Base-by-base conservation (phyloP, 2,329 filamentous ascomycete species). In the Thelonectria discophora region DNA sequence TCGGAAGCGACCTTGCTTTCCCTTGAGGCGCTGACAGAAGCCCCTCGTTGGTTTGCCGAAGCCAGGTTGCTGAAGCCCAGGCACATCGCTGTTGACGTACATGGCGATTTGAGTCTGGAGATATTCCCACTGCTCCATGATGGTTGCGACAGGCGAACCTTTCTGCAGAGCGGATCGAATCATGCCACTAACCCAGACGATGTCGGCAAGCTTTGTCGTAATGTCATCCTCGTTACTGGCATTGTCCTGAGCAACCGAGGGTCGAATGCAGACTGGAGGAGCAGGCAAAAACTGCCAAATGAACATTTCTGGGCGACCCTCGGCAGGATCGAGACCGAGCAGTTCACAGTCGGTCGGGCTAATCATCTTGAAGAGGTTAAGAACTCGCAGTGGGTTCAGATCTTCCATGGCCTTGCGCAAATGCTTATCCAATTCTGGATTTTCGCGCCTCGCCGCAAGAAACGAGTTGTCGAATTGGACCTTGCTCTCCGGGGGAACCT, bases 51-150 rank as follows among this genome's bases (percentile, higher is more conserved):
- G 87, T 76, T 97, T 97, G 60, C 93, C 92, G 62, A 93, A 90
- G 9, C 93, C 92, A 12, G 90, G 90, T 71, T 96, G 93, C 69
- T 94, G 90, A n/a, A 99, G 84, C 27, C 94, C 94, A 0, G 95
- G 95, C 2, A 97, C 89, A 70, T 97, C 94, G 65, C 94, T 97
- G 80, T 99, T 98, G 76, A 99, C 94, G 75, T 99, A 98, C 84
- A 98, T 93, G 63, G 94, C 95, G 62, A 98, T 91, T 73, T 98
- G 94, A 9, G 97, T 85, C 73, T 98, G 94, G 63, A 99, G 81
- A 72, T 94, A 98, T 74, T 99, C 95, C 95, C 95, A 99, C 71
- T 97, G 93, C 75, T 99, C 95, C 89, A 98, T 96, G 58, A 98
- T 91, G 1, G 92, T 96, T 67, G 91, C 87, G 2, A 99, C 85